Conservation (phyloP, 2,329 filamentous ascomycete species). For the Trichoderma sp. region DNA sequence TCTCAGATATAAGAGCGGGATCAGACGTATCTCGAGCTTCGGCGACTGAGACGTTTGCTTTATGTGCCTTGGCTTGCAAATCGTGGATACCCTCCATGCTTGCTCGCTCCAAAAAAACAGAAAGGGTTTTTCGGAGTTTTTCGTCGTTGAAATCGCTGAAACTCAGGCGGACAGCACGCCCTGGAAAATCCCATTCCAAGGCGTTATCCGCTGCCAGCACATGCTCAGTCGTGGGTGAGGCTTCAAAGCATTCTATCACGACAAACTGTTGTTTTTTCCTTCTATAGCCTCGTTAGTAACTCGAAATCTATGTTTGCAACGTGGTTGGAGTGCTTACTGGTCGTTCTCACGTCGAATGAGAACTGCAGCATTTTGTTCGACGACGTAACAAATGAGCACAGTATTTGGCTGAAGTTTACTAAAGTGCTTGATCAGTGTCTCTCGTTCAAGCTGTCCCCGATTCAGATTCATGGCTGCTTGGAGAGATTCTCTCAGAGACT, state of each 20-base stretch:
- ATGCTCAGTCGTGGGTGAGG: constrained; percentile 53
- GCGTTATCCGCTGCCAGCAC: constrained; percentile 51
- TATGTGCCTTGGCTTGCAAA: constrained; percentile 51
- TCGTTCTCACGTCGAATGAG: constrained; percentile 25
- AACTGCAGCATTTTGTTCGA: constrained; percentile 34
- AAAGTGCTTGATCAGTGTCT: background rate
- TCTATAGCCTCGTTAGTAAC: no score
- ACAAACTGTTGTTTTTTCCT: no score
- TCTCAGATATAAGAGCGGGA: constrained; percentile 5
- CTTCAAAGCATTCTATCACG: constrained; percentile 58
- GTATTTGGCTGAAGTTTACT: background rate
- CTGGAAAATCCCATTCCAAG: constrained; percentile 61
- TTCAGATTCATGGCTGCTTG: background rate
- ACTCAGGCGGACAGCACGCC: constrained; percentile 47
- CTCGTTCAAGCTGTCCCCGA: background rate
- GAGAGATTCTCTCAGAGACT: background rate
- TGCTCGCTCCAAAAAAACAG: constrained; percentile 54
- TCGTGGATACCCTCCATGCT: constrained; percentile 50
- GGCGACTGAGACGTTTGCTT: constrained; percentile 53
- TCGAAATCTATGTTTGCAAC: background rate
- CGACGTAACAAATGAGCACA: constrained; percentile 22
- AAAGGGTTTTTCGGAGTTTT: constrained; percentile 47
- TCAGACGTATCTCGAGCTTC: constrained; percentile 37
- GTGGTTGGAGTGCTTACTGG: constrained; percentile 20
- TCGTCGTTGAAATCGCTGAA: constrained; percentile 25